Percentiles rank a stretch among this genome's conserved stretches.
phyloP scores from a whole-genome alignment of 108 stramenopile genomes.

The Skeletonema tropicum region DNA sequence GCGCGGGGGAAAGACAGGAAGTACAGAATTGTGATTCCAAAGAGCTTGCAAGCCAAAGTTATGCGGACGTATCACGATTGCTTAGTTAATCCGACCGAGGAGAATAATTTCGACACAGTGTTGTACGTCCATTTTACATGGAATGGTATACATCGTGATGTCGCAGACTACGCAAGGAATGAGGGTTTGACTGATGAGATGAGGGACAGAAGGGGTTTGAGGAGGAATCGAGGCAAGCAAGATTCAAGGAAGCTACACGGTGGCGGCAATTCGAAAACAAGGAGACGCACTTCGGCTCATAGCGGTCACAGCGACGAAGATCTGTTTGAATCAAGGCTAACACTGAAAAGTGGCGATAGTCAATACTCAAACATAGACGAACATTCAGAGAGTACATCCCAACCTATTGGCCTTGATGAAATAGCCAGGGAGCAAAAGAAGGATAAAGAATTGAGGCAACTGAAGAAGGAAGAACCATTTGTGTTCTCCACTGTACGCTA shows the following conservation, averaged over 20 bases:
- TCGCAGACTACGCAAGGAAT: slow-evolving; percentile 28
- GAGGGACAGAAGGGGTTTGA: slow-evolving; percentile 13
- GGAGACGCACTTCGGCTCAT: background rate
- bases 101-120: slow-evolving; percentile 40
- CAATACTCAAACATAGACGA: background rate
- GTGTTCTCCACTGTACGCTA: slow-evolving; percentile 45
- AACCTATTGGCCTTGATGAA: slow-evolving; percentile 42
- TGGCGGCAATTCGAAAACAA: background rate
- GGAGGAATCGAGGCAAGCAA: background rate
- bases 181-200: slow-evolving; percentile 42
- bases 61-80: slow-evolving; percentile 42
- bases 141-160: slow-evolving; percentile 39
- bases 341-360: background rate
- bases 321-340: background rate
- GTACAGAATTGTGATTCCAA: slow-evolving; percentile 36
- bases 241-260: background rate
- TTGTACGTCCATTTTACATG: slow-evolving; percentile 39
- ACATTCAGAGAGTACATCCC: background rate
- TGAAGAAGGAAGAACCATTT: slow-evolving; percentile 44
- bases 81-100: slow-evolving; percentile 29
- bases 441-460: slow-evolving; percentile 31
- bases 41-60: slow-evolving; percentile 30
- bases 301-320: slow-evolving; percentile 5
- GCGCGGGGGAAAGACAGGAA: slow-evolving; percentile 38
- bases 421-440: slow-evolving; percentile 42